These are phyloP conservation scores for Xylaria sp. DNA, from an alignment of 2,329 filamentous ascomycete genomes.

Conservation along the genomic window DNA sequence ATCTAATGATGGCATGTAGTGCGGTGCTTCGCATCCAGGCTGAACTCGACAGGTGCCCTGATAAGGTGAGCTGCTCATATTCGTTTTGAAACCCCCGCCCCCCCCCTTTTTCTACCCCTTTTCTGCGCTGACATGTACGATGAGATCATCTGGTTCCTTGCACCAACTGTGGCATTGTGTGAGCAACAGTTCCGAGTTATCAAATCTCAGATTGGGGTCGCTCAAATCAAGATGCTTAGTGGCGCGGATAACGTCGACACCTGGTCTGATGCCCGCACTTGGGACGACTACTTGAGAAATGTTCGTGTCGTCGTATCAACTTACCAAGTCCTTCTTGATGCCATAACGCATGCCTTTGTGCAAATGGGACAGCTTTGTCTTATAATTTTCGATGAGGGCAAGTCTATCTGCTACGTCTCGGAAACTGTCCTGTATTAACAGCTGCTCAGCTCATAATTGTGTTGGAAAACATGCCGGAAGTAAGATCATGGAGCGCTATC, in stretches of 20 bases:
- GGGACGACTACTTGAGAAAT: slow-evolving; percentile 73
- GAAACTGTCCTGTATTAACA: slow-evolving; percentile 38
- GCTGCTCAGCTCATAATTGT: slow-evolving; percentile 76
- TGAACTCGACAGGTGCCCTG: slow-evolving; percentile 67
- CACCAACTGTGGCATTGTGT: slow-evolving; percentile 75
- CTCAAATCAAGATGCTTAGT: slow-evolving; percentile 70
- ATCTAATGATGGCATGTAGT: slow-evolving; percentile 52
- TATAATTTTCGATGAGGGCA: slow-evolving; percentile 86
- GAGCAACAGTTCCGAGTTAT: slow-evolving; percentile 73
- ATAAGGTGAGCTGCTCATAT: slow-evolving; percentile 65
- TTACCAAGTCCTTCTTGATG: slow-evolving; percentile 78
- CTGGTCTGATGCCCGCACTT: slow-evolving; percentile 75
- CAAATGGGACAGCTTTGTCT: slow-evolving; percentile 71
- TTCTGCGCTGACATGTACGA: slow-evolving; percentile 34
- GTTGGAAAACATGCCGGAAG: slow-evolving; percentile 71
- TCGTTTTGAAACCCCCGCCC: neutral
- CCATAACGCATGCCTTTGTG: slow-evolving; percentile 79
- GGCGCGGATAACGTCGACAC: slow-evolving; percentile 76
- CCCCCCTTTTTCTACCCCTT: neutral
- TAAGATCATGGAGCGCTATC: slow-evolving; percentile 80
- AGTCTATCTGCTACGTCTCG: slow-evolving; percentile 28
- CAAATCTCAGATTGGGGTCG: slow-evolving; percentile 66
- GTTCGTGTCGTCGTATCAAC: slow-evolving; percentile 82
- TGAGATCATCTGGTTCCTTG: slow-evolving; percentile 77
- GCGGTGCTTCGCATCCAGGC: slow-evolving; percentile 74